phyloP scores from a whole-genome alignment of 2,329 filamentous ascomycete genomes.

The Pochonia chlamydosporia region DNA sequence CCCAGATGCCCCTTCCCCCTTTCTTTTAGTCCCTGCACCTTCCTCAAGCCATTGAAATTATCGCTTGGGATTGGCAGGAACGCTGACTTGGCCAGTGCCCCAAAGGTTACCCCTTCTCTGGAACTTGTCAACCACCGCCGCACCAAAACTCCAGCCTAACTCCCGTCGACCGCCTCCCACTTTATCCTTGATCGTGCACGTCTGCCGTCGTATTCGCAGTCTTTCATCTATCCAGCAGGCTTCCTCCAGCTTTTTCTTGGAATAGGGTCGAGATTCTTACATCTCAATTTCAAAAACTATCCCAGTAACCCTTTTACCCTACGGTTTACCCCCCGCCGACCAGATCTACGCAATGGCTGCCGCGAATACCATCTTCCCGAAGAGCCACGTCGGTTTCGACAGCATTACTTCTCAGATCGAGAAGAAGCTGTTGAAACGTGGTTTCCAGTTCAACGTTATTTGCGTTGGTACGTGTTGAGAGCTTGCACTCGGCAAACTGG shows the following conservation, averaged over 20 bases:
- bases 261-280: constrained; percentile 17
- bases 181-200: constrained; percentile 6
- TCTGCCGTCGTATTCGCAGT: constrained; percentile 15
- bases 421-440: constrained; percentile 98
- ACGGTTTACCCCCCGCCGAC: constrained; percentile 15
- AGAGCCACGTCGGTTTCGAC: constrained; percentile 99
- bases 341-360: constrained; percentile 61
- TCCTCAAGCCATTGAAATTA: constrained; percentile 40
- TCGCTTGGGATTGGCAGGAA: constrained; percentile 37
- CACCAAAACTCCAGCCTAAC: constrained; percentile 8
- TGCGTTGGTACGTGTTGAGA: constrained; percentile 76
- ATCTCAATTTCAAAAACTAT: constrained; percentile 21
- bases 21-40: constrained; percentile 35
- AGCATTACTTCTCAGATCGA: constrained; percentile 99
- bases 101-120: constrained; percentile 33
- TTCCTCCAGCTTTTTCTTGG: constrained; percentile 30
- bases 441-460: constrained; percentile 99
- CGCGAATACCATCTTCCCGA: constrained; percentile 71
- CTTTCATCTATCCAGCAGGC: constrained; percentile 13
- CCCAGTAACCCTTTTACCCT: neutral
- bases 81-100: constrained; percentile 18
- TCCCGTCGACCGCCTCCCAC: constrained; percentile 3
- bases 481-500: constrained; percentile 1
- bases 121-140: constrained; percentile 3
- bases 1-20: constrained; percentile 33